Base-by-base conservation (phyloP, 2,329 filamentous ascomycete genomes). In the Tolypocladium inflatum region DNA sequence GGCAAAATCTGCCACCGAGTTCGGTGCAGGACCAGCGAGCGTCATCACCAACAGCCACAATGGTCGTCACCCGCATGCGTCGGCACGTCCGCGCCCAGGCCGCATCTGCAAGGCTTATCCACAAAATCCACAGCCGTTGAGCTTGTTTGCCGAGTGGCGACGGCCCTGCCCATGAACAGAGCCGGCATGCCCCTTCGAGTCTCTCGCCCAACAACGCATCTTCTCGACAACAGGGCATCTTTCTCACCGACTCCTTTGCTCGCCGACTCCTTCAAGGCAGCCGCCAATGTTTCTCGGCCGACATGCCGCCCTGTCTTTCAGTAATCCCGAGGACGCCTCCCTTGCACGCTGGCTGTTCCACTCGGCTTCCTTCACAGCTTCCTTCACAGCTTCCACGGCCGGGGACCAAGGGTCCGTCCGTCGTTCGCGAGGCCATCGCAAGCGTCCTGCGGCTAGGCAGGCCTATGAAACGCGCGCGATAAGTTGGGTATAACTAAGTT, bases 381-480 rank as follows among this genome's bases (percentile, higher is more conserved):
- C 43, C 42, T 30, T 30, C 26, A 30, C 26, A 30, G 26, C 26
- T 30, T 30, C 26, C 35, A 37, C 11, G 11, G 2, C 4, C 35
- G 35, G 11, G 13, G 4, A 19, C 11, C 23, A 48, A 48, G 30
- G 21, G 17, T 42, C 23, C 8, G 23, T 54, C 37, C 8, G 43
- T 17, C 4, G 11, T 38, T 13, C 10, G 19, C 7, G 39, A 19
- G 39, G 19, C 19, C 11, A n/a, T 52, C n/a, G 52, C 54, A 33
- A 51, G 19, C 33, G 41, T 30, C 21, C 8, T 33, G 10, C 43
- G 55, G 56, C 66, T 63, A 63, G 53, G 53, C 55, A 59, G 62
- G 62, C 58, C 57, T 57, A 60, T 62, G 61, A 63, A 58, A 64
- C 61, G 62, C 63, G 64, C 37, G 7, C 55, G 39, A 55, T 57